phyloP scores from a whole-genome alignment of 148 eudicot genomes.

The Nepenthes mirabilis region DNA sequence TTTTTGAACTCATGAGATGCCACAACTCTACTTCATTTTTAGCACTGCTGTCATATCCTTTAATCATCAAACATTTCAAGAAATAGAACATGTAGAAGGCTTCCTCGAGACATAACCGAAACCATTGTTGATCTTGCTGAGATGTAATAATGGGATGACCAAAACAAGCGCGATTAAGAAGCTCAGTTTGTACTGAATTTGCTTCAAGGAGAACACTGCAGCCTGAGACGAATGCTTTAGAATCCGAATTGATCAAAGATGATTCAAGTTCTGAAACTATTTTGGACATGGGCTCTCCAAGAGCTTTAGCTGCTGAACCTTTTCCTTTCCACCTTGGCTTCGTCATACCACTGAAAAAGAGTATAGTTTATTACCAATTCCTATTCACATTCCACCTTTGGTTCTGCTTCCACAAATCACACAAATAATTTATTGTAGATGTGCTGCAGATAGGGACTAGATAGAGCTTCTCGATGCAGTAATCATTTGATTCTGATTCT shows the following conservation, averaged over 20 bases:
- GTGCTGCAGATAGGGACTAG: no score
- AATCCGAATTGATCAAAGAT: constrained; percentile 26
- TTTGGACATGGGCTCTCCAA: constrained; percentile 41
- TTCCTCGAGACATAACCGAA: not conserved
- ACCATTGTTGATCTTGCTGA: constrained; percentile 5
- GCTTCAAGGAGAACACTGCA: constrained; percentile 2
- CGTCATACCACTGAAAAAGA: constrained; percentile 1
- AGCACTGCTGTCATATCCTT: constrained; percentile 18
- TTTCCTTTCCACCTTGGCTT: constrained; percentile 49
- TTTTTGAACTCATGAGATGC: constrained; percentile 38
- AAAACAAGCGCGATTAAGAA: not conserved
- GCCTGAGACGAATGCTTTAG: constrained; percentile 44
- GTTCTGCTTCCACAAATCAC: no score
- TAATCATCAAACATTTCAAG: constrained; percentile 41
- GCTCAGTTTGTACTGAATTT: not conserved
- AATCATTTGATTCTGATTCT: no score
- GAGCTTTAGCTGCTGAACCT: constrained; percentile 32
- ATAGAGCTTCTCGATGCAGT: no score
- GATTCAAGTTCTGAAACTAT: constrained; percentile 40
- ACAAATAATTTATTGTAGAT: no score
- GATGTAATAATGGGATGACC: constrained; percentile 18
- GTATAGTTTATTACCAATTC: no score
- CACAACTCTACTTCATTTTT: constrained; percentile 34
- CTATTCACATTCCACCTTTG: no score
- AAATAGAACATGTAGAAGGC: constrained; percentile 8